Conservation (phyloP, 1,284 basidiomycete genomes). For the Paramarasmius palmivorus region DNA sequence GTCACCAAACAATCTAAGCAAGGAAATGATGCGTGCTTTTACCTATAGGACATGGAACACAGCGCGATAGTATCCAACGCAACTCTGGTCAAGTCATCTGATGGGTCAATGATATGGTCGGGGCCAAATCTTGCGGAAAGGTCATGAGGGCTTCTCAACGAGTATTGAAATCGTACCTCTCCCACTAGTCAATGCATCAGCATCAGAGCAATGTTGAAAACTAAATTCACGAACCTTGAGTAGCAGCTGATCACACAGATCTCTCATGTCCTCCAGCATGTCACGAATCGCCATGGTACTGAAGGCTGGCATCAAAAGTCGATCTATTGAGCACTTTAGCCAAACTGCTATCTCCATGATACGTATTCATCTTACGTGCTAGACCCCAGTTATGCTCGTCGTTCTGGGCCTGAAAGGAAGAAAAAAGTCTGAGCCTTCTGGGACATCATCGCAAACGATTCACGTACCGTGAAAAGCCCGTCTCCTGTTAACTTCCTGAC, state of each 20-base stretch:
- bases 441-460: background rate
- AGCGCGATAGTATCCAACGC: conserved; percentile 48
- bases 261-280: conserved; percentile 54
- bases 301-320: conserved; percentile 54
- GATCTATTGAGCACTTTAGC: conserved; percentile 30
- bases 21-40: background rate
- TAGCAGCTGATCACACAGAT: conserved; percentile 49
- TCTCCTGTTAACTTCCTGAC: conserved; percentile 45
- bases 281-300: conserved; percentile 43
- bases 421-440: too few relatives aligned
- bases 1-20: background rate
- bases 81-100: conserved; percentile 48
- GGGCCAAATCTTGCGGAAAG: conserved; percentile 39
- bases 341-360: too few relatives aligned
- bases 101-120: conserved; percentile 39
- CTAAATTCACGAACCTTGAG: conserved; percentile 26
- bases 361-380: conserved; percentile 44
- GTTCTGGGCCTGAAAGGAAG: conserved; percentile 29
- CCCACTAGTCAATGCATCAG: conserved; percentile 7
- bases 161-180: conserved; percentile 6
- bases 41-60: conserved; percentile 47
- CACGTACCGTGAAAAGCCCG: conserved; percentile 44
- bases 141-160: conserved; percentile 33
- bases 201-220: background rate
- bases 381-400: conserved; percentile 51